A percentile compares a stretch with the other conserved stretches of the same genome.
These are phyloP conservation scores for Cladophialophora exuberans DNA, from an alignment of 2,329 filamentous ascomycete species.

Conservation along the genomic window DNA sequence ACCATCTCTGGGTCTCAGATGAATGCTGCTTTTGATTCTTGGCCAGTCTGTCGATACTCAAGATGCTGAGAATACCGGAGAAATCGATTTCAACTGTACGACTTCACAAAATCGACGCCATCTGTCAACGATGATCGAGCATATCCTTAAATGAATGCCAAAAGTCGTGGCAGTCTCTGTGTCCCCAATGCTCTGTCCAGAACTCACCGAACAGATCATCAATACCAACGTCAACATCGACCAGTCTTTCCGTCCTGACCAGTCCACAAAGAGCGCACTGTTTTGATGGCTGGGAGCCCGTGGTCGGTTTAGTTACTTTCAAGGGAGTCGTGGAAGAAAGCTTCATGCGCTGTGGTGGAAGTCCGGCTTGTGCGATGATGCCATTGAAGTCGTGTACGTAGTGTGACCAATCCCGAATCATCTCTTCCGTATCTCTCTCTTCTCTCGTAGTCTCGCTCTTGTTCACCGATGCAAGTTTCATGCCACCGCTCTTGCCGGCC, in stretches of 20 bases:
- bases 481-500: slow-evolving; percentile 72
- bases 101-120: neutral
- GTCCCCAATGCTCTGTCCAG: slow-evolving; percentile 91
- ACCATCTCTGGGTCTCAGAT: neutral
- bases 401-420: slow-evolving; percentile 73
- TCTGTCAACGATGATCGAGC: slow-evolving; percentile 62
- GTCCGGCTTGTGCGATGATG: slow-evolving; percentile 46
- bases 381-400: slow-evolving; percentile 75
- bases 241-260: slow-evolving; percentile 81
- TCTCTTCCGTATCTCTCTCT: slow-evolving; percentile 80
- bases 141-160: slow-evolving; percentile 77
- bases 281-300: slow-evolving; percentile 40
- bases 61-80: neutral
- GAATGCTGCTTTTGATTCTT: neutral
- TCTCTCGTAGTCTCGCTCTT: slow-evolving; percentile 81
- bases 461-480: slow-evolving; percentile 89
- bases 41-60: neutral
- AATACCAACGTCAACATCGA: slow-evolving; percentile 73
- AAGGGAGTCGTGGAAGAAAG: slow-evolving; percentile 10
- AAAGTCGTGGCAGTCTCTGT: slow-evolving; percentile 78
- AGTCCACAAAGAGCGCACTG: slow-evolving; percentile 82
- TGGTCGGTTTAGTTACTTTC: slow-evolving; percentile 9
- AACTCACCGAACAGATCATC: slow-evolving; percentile 95
- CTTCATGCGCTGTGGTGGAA: slow-evolving; percentile 38
- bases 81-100: neutral